These are phyloP conservation scores for Baorangia bicolor DNA, from an alignment of 768 basidiomycete genomes.

Conservation along the genomic window DNA sequence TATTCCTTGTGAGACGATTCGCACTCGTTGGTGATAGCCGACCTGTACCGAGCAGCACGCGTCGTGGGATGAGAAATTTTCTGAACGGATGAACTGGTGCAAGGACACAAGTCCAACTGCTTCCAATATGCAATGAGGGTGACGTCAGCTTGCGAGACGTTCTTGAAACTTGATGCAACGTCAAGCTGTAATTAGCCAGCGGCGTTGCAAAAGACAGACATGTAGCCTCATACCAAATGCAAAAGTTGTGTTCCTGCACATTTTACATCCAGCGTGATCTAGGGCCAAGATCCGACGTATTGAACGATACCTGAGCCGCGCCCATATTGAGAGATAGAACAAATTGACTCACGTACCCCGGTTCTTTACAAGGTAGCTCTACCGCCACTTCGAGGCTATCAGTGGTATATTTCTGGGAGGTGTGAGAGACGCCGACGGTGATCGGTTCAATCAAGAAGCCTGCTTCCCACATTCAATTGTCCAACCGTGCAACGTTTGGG, in stretches of 20 bases:
- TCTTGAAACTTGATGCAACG: constrained; percentile 7
- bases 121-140: neutral
- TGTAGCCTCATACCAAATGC: neutral
- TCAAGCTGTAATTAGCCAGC: constrained; percentile 4
- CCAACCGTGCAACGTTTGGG: neutral
- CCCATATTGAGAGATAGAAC: neutral
- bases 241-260: neutral
- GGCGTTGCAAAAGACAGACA: constrained; percentile 2
- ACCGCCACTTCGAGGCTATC: neutral
- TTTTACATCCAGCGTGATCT: neutral
- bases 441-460: neutral
- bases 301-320: neutral
- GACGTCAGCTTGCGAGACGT: constrained; percentile 1
- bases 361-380: neutral
- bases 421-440: neutral
- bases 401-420: neutral
- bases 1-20: neutral
- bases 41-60: neutral
- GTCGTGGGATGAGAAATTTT: neutral
- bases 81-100: neutral
- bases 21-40: neutral
- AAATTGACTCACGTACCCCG: neutral
- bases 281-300: neutral
- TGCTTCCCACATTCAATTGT: neutral
- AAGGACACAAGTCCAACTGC: neutral